Evolutionary conservation across 73 alveolate species (phyloP), one percentile per base, ranked within the genome.

Genomic region (Paramecium bursaria): DNA sequence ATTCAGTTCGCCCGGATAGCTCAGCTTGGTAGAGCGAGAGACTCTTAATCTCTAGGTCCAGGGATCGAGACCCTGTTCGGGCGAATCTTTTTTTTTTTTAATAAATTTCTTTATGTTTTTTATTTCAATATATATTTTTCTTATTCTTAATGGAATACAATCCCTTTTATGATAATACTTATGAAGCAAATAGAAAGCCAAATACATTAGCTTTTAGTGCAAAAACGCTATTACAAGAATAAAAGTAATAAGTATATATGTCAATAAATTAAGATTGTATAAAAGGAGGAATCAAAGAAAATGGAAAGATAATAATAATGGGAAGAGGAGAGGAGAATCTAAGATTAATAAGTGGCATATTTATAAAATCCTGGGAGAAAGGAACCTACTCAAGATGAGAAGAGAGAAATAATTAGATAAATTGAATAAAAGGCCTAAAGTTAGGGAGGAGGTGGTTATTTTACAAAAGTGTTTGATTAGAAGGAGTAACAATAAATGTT

Each of bases 21-120:
- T 57, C 76, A 57, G 76, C 76, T 67, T 67, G 82, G 82, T 67
- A 67, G 82, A 67, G 82, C 82, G 82, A 67, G 39, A 27, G 50
- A 60, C 54, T 60, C 54, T 60, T 60, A 60, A 27, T 67, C 82
- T 27, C 42, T 30, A 30, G 50, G 31, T 4, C 82, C 52, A 60
- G 50, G 53, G 39, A 2, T 10, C 50, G 50, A 25, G 54, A 1
- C 77, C 82, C 82, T 67, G 82, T 60, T 60, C 50, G 77, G 53
- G 50, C 50, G 39, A 60, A 30, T 15, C 7, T 30, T 60, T 60
- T 31, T 60, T 19, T 29, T n/a, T n/a, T n/a, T n/a, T n/a, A n/a
- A n/a, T 10, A 26, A 0, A 27, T 30, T 27, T 25, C 2, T 55
- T 55, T 5, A 9, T 26, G 31, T n/a, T 30, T 1, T 27, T 30